phyloP scores from a whole-genome alignment of 148 eudicot species.

The Fagopyrum homotropicum region DNA sequence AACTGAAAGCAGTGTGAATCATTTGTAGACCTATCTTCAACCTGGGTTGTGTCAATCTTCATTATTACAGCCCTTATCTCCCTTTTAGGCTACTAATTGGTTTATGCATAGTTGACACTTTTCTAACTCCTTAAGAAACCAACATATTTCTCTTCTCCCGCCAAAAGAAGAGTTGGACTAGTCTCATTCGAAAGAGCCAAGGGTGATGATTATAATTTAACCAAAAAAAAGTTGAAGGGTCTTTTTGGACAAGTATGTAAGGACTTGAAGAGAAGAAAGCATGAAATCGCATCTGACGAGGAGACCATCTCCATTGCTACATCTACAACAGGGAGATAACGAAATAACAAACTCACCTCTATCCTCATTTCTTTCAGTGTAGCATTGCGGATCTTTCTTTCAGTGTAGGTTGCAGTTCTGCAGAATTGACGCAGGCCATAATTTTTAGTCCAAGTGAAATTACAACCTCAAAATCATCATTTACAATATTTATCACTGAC shows the following conservation, averaged over 20 bases:
- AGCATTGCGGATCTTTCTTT: slow-evolving; percentile 27
- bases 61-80: no score
- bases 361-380: slow-evolving; percentile 10
- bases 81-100: no score
- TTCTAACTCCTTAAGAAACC: no score
- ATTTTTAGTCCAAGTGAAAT: slow-evolving; percentile 1
- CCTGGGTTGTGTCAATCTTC: no score
- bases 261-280: background rate
- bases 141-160: no score
- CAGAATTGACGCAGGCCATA: slow-evolving; percentile 3
- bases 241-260: background rate
- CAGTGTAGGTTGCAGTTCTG: slow-evolving; percentile 36
- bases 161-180: no score
- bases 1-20: no score
- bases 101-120: no score
- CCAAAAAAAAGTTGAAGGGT: background rate
- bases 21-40: no score
- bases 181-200: no score
- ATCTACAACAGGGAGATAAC: background rate
- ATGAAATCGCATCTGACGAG: background rate
- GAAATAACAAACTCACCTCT: background rate
- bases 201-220: no score
- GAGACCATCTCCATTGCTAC: background rate
- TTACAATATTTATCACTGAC: background rate
- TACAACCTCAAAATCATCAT: background rate